Percentiles rank a stretch among this genome's conserved stretches.
Conservation (phyloP, 1,284 basidiomycete genomes). For the Moesziomyces sp. region DNA sequence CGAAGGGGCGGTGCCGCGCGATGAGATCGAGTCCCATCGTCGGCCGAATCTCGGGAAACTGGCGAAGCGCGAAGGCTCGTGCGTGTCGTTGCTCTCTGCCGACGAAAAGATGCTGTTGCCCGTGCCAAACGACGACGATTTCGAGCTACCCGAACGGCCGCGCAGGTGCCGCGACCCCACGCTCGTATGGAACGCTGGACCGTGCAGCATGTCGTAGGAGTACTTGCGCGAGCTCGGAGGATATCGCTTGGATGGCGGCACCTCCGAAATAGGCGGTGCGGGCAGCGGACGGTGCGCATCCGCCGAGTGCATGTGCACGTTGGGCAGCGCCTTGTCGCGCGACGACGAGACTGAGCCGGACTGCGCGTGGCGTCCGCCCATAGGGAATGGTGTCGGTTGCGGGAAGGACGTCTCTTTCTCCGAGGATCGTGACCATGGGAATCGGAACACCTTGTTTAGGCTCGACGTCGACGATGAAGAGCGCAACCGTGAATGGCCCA, state of each 20-base stretch:
- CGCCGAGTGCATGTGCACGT: conserved; percentile 11
- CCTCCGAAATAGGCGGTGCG: conserved; percentile 14
- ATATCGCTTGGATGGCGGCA: conserved; percentile 17
- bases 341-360: conserved; percentile 3
- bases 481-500: conserved; percentile 18
- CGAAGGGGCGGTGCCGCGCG: conserved; percentile 32
- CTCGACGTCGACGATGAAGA: conserved; percentile 31
- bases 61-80: conserved; percentile 25
- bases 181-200: conserved; percentile 20
- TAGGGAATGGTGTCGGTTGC: conserved; percentile 20
- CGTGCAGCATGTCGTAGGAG: conserved; percentile 31
- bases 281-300: conserved; percentile 13
- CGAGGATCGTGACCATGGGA: conserved; percentile 28
- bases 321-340: conserved; percentile 13
- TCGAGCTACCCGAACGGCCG: conserved; percentile 36
- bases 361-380: conserved; percentile 12
- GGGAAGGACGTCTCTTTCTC: conserved; percentile 20
- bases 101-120: conserved; percentile 30
- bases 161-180: conserved; percentile 28
- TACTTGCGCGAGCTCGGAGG: conserved; percentile 39
- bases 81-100: conserved; percentile 17
- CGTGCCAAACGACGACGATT: conserved; percentile 34
- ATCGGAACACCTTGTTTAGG: conserved; percentile 42
- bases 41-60: conserved; percentile 21
- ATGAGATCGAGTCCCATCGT: conserved; percentile 49